Evolutionary conservation across 129 eudicot genomes (phyloP), one percentile per base, ranked within the genome.

Genomic region (Erigeron canadensis): DNA sequence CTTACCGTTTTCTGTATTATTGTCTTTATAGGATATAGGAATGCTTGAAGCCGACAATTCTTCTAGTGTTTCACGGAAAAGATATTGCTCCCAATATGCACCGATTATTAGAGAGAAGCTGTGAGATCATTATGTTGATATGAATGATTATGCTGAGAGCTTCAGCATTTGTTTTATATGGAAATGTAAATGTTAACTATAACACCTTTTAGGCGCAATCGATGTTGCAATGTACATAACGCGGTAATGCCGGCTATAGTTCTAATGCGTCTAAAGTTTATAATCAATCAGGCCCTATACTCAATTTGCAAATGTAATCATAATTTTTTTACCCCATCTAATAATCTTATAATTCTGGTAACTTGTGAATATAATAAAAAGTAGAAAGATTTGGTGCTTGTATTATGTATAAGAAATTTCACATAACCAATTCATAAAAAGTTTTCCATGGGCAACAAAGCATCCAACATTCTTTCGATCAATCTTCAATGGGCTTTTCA

Each of bases 391-490:
- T 17, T 22, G 39, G 11, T 57, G 45, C 8, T 53, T 63, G n/a
- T 4, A 65, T 65, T 23, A 65, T 41, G 48, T 64, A 39, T 42
- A n/a, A n/a, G 54, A 69, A 69, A 40, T 48, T 50, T 70, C 40
- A 50, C 66, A 69, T 23, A 92, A 71, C 98, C 96, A 92, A 13
- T 81, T 84, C 81, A 62, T 76, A 44, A 87, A 76, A 42, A 59
- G 77, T 54, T 76, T 83, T 22, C 96, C 98, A 69, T 92, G 77
- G 28, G 85, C 96, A 77, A 86, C 70, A 71, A 89, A 87, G 76
- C 98, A 86, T 10, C 96, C 96, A 53, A 64, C 58, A 56, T 89
- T 92, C 73, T 76, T 86, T 78, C 91, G 68, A 68, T 89, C 91
- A 70, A 86, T 82, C 79, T 84, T 89, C 72, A 89, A 51, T 1